Evolutionary conservation across 495 filamentous ascomycete genomes (phyloP).

Genomic region (Penicillium steckii): DNA sequence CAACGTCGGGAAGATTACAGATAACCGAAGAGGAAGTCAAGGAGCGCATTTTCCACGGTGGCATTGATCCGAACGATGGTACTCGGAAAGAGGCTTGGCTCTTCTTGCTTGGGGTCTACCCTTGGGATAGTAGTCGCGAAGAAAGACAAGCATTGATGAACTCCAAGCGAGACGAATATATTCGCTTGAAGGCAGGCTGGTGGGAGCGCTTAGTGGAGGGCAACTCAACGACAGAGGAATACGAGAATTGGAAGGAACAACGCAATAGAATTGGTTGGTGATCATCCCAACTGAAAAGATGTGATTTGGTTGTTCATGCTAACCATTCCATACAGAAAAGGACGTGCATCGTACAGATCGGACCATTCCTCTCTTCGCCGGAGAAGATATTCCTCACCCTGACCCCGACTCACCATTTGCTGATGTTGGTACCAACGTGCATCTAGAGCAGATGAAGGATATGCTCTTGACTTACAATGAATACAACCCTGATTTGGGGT

Average conservation of each 20-base stretch:
- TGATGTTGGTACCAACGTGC: slow-evolving; percentile 87
- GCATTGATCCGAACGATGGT: slow-evolving; percentile 82
- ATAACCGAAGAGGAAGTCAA: slow-evolving; percentile 90
- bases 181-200: slow-evolving; percentile 91
- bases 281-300: background rate
- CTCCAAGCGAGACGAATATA: slow-evolving; percentile 88
- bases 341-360: slow-evolving; percentile 97
- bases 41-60: slow-evolving; percentile 93
- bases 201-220: slow-evolving; percentile 91
- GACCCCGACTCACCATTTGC: slow-evolving; percentile 96
- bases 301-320: background rate
- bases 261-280: slow-evolving; percentile 78
- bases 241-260: slow-evolving; percentile 96
- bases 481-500: slow-evolving; percentile 88
- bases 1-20: slow-evolving; percentile 65
- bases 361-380: slow-evolving; percentile 86
- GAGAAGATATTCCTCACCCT: slow-evolving; percentile 97
- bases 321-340: slow-evolving; percentile 65
- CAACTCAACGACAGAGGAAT: slow-evolving; percentile 68
- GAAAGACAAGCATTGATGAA: slow-evolving; percentile 79
- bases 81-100: slow-evolving; percentile 96
- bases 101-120: slow-evolving; percentile 86
- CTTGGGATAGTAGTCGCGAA: slow-evolving; percentile 81
- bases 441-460: slow-evolving; percentile 98
- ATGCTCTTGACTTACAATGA: slow-evolving; percentile 99